Percentiles rank a stretch among this genome's conserved stretches.
Evolutionary conservation across 2,329 filamentous ascomycete genomes (phyloP).

Genomic region (Colletotrichum lindemuthianum): DNA sequence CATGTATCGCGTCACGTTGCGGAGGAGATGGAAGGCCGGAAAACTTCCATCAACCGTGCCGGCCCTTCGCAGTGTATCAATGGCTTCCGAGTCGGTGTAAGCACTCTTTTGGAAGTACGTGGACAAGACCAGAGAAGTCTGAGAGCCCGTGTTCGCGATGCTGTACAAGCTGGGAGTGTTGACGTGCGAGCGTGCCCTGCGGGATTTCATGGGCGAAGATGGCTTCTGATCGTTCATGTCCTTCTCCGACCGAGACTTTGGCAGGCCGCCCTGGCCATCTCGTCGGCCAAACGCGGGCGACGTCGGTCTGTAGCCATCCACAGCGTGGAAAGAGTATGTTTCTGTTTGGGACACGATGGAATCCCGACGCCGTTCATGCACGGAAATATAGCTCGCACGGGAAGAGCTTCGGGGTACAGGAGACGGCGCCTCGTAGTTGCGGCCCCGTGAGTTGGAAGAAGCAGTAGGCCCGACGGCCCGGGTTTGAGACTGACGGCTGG

Average conservation of each 20-base stretch:
- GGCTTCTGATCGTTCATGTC: constrained; percentile 40
- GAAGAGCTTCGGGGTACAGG: constrained; percentile 53
- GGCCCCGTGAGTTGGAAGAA: constrained; percentile 30
- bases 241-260: constrained; percentile 48
- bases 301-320: constrained; percentile 54
- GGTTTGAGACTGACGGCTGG: constrained; percentile 18
- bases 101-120: constrained; percentile 59
- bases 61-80: constrained; percentile 60
- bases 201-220: constrained; percentile 34
- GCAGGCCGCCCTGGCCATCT: constrained; percentile 44
- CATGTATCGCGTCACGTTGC: constrained; percentile 73
- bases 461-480: constrained; percentile 35
- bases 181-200: constrained; percentile 45
- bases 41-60: constrained; percentile 69
- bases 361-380: constrained; percentile 61
- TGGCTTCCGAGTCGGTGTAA: constrained; percentile 58
- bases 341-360: constrained; percentile 67
- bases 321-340: constrained; percentile 61
- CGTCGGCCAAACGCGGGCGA: constrained; percentile 53
- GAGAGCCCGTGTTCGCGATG: constrained; percentile 64
- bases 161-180: constrained; percentile 69
- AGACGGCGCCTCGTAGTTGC: constrained; percentile 38
- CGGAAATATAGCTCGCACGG: constrained; percentile 59
- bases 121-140: constrained; percentile 62
- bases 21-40: constrained; percentile 66